Percentiles rank a stretch among this genome's conserved stretches.
Evolutionary conservation across 768 basidiomycete genomes (phyloP).

Genomic region (Hysterangium stoloniferum): DNA sequence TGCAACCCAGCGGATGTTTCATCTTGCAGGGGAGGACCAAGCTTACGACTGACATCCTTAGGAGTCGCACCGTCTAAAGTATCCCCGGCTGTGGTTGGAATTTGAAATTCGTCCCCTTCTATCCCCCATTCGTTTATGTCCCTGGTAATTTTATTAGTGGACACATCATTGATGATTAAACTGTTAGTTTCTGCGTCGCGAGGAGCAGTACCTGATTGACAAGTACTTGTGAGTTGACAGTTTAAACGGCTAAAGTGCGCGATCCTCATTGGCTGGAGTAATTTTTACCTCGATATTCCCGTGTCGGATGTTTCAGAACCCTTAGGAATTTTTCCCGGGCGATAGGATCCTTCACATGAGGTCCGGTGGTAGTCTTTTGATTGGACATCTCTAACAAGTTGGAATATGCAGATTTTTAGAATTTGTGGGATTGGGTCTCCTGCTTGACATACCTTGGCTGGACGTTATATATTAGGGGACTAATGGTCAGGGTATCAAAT

Average conservation of each 20-base stretch:
- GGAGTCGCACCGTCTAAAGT: constrained; percentile 29
- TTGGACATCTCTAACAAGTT: no score
- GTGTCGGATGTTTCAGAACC: background rate
- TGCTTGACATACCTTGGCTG: no score
- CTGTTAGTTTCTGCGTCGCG: background rate
- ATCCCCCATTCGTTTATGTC: background rate
- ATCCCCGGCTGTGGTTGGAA: constrained; percentile 15
- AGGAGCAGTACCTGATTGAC: background rate
- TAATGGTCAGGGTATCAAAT: no score
- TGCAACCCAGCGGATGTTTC: constrained; percentile 29
- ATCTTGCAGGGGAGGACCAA: constrained; percentile 25
- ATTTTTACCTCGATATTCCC: background rate
- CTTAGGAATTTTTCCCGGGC: background rate
- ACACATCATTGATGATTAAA: background rate
- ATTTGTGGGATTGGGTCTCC: no score
- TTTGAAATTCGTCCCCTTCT: background rate
- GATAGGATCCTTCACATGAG: constrained; percentile 5
- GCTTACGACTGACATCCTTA: constrained; percentile 21
- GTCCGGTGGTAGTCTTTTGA: background rate
- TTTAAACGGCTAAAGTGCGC: background rate
- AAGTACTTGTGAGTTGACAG: background rate
- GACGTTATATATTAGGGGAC: no score
- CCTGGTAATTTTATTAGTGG: background rate
- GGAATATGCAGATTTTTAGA: no score
- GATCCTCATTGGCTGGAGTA: background rate